Conservation (phyloP, 495 filamentous ascomycete genomes). For the Trichoderma reesei region DNA sequence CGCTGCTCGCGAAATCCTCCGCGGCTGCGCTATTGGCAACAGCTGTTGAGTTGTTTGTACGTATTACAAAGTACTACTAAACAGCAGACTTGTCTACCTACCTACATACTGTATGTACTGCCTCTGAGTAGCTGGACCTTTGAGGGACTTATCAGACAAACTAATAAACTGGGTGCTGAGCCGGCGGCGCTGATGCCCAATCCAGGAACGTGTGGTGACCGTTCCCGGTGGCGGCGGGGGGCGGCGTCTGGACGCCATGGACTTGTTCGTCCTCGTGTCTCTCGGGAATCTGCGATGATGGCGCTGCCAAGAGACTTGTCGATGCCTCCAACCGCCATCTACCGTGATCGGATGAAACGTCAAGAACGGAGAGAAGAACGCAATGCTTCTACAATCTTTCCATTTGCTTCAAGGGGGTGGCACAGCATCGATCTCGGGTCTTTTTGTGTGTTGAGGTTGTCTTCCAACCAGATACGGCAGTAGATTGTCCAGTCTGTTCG, state of each 20-base stretch:
- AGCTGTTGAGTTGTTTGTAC: neutral
- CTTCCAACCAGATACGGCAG: neutral
- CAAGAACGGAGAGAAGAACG: neutral
- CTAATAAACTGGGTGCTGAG: neutral
- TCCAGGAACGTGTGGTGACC: neutral
- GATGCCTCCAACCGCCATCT: neutral
- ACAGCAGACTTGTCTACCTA: neutral
- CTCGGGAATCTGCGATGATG: constrained; percentile 7
- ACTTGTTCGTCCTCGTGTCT: neutral
- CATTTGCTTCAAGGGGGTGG: neutral
- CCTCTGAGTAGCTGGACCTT: too few species aligned
- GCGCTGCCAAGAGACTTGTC: constrained; percentile 4
- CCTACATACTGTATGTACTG: too few species aligned
- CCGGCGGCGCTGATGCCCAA: neutral
- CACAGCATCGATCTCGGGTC: neutral
- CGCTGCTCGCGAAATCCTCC: neutral
- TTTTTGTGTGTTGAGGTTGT: neutral
- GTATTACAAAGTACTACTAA: too few species aligned
- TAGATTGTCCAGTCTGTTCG: neutral
- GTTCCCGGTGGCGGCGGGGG: neutral
- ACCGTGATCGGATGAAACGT: neutral
- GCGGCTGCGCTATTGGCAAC: neutral
- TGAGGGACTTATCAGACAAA: neutral
- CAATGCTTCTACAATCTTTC: neutral
- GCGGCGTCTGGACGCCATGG: neutral